Percentiles rank a stretch among this genome's conserved stretches.
These are phyloP conservation scores for Barnettozyma populi DNA, from an alignment of 805 yeast genomes.

Conservation along the genomic window DNA sequence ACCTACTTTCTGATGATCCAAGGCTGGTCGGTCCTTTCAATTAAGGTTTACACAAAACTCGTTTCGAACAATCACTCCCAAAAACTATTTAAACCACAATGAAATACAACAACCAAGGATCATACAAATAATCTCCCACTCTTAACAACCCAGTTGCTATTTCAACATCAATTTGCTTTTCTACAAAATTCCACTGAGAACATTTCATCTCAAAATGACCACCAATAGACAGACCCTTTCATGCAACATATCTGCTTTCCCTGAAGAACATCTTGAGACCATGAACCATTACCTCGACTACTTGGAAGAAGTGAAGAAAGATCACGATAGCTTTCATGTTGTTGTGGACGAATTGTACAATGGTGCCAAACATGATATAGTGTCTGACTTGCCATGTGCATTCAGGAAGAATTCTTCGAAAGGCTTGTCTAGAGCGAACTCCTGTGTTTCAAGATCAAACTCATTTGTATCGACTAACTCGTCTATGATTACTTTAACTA, in stretches of 20 bases:
- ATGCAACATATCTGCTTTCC: not conserved
- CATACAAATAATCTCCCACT: too few species aligned
- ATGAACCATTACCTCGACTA: constrained; percentile 3
- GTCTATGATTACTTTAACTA: not conserved
- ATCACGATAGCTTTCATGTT: not conserved
- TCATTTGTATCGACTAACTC: not conserved
- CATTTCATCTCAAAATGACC: not conserved
- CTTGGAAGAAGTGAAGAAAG: constrained; percentile 1
- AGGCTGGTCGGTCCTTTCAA: not conserved
- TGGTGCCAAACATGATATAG: not conserved
- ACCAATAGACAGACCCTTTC: not conserved
- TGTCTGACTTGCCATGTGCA: not conserved
- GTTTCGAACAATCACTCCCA: not conserved
- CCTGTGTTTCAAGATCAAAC: not conserved
- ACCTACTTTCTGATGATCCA: too few species aligned
- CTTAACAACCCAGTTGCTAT: not conserved
- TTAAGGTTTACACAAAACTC: not conserved
- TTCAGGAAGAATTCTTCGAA: not conserved
- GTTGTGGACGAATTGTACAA: constrained; percentile 3
- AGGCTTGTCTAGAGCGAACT: not conserved
- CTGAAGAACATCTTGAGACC: not conserved
- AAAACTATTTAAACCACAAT: not conserved
- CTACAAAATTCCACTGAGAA: not conserved
- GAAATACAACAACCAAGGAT: not conserved
- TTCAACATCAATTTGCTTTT: not conserved